Evolutionary conservation across 2,329 filamentous ascomycete species (phyloP).

Genomic region (Fusarium chaquense): DNA sequence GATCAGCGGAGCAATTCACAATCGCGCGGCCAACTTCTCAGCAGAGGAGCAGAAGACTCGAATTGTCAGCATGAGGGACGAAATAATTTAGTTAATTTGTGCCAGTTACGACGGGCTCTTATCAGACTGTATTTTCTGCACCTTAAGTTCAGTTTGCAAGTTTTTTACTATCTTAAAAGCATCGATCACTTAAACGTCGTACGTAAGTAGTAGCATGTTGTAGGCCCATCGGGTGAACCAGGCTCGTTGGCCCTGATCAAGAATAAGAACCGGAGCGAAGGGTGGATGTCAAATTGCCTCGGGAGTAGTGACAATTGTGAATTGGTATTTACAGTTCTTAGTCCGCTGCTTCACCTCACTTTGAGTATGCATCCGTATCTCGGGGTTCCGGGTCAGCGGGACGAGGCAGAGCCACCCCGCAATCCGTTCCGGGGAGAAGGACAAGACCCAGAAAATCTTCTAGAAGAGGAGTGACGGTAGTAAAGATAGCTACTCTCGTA

Average conservation of each 20-base stretch:
- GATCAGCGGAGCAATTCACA: not conserved
- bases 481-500: constrained; percentile 24
- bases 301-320: constrained; percentile 47
- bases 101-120: not conserved
- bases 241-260: constrained; percentile 5
- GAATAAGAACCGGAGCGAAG: constrained; percentile 22
- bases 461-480: constrained; percentile 43
- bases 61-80: not conserved
- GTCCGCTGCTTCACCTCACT: not conserved
- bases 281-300: constrained; percentile 27
- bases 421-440: constrained; percentile 34
- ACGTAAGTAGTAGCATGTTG: not conserved
- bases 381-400: constrained; percentile 45
- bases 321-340: constrained; percentile 34
- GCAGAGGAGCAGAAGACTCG: not conserved
- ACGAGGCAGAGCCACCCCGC: constrained; percentile 36
- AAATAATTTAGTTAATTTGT: not conserved
- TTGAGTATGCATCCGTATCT: constrained; percentile 40
- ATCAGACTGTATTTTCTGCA: not conserved
- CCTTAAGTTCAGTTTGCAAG: not conserved
- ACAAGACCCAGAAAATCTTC: constrained; percentile 29
- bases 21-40: too few species aligned
- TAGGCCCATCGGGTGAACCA: constrained; percentile 22
- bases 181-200: not conserved
- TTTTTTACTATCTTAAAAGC: not conserved